A percentile compares a stretch with the other conserved stretches of the same genome.
Conservation (phyloP, 1,139 yeast species). For the Hemisphaericaspora xylanilytica region DNA sequence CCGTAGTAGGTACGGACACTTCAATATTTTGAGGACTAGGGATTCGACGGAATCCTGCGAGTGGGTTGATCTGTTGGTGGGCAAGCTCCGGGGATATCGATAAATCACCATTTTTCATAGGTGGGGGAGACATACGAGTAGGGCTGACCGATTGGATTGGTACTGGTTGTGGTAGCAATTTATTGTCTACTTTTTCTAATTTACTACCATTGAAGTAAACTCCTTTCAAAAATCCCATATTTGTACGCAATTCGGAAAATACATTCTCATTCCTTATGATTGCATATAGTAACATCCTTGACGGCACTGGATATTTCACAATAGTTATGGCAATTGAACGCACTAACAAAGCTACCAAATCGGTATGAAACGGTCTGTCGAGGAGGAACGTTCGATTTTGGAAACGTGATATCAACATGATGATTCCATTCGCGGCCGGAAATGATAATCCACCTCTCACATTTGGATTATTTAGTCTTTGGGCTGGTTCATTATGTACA, state of each 20-base stretch:
- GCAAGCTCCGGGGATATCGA: conserved; percentile 1
- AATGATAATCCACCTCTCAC: conserved; percentile 56
- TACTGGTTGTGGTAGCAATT: background rate
- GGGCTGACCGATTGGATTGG: background rate
- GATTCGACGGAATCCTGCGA: background rate
- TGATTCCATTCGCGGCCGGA: conserved; percentile 53
- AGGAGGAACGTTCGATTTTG: conserved; percentile 42
- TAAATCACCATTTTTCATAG: background rate
- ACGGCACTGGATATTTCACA: conserved; percentile 47
- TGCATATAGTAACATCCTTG: conserved; percentile 54
- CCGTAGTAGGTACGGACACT: background rate
- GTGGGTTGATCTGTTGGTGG: background rate
- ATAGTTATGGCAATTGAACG: conserved; percentile 54
- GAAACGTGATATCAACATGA: conserved; percentile 50
- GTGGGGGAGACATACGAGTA: background rate
- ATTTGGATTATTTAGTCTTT: conserved; percentile 31
- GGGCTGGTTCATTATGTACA: conserved; percentile 22
- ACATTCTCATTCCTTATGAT: conserved; percentile 48
- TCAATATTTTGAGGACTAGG: conserved; percentile 1
- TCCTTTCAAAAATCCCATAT: conserved; percentile 28
- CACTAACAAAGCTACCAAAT: conserved; percentile 56
- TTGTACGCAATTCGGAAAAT: conserved; percentile 33
- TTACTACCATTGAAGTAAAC: conserved; percentile 27
- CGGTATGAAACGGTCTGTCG: conserved; percentile 50
- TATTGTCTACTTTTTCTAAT: conserved; percentile 18